phyloP scores from a whole-genome alignment of 1,284 basidiomycete species.

The Trametes hirsuta region DNA sequence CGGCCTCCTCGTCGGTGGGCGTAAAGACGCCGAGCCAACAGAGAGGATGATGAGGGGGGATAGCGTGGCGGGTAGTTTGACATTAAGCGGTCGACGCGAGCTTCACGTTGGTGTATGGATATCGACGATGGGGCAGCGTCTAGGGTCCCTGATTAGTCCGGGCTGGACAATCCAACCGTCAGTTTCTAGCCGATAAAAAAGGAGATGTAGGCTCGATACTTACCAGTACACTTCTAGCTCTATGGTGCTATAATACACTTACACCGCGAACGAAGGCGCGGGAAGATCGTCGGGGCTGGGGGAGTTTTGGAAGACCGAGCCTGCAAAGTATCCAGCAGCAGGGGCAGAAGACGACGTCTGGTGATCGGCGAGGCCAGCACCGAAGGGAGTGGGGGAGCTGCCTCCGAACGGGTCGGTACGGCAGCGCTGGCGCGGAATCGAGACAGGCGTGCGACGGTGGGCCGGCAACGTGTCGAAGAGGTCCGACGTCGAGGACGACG shows the following conservation, averaged over 20 bases:
- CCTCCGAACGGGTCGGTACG: constrained; percentile 31
- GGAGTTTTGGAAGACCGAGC: constrained; percentile 79
- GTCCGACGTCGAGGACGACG: constrained; percentile 42
- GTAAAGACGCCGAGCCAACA: constrained; percentile 28
- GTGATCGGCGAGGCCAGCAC: constrained; percentile 28
- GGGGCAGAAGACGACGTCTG: constrained; percentile 25
- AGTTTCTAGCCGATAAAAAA: not conserved
- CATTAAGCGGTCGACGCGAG: constrained; percentile 38
- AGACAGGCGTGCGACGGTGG: constrained; percentile 34
- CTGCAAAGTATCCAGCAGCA: constrained; percentile 63
- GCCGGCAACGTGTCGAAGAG: constrained; percentile 38
- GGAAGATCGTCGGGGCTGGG: constrained; percentile 78
- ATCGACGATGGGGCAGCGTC: constrained; percentile 33
- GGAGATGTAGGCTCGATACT: constrained; percentile 10
- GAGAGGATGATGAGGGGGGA: constrained; percentile 12
- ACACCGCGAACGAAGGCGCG: constrained; percentile 59
- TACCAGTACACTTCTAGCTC: constrained; percentile 47
- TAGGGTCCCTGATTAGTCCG: constrained; percentile 38
- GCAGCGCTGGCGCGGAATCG: constrained; percentile 27
- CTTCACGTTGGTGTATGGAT: constrained; percentile 28
- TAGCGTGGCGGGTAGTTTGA: constrained; percentile 32
- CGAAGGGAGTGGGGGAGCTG: constrained; percentile 33
- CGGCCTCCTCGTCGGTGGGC: constrained; percentile 15
- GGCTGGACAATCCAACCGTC: constrained; percentile 27
- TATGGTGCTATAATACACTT: constrained; percentile 36